Conservation (phyloP, 2,329 filamentous ascomycete species). For the Gnomoniopsis sp. region DNA sequence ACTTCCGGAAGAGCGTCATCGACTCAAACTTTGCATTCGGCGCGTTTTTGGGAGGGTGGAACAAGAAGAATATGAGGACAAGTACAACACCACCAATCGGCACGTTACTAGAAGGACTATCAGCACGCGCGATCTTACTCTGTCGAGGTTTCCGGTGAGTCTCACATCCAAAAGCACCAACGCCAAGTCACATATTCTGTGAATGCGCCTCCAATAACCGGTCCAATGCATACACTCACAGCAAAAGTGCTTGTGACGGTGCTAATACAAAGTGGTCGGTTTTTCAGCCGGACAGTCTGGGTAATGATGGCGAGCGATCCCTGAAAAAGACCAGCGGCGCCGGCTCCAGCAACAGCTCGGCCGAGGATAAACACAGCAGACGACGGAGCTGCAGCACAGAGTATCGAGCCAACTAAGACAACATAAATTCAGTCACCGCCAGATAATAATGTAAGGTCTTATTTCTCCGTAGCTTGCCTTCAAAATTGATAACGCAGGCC, state of each 20-base stretch:
- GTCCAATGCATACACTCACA: conserved; percentile 42
- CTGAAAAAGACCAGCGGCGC: conserved; percentile 39
- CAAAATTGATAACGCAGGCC: conserved; percentile 33
- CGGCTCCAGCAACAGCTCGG: conserved; percentile 29
- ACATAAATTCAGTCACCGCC: not conserved
- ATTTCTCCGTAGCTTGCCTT: conserved; percentile 16
- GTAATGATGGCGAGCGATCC: conserved; percentile 35
- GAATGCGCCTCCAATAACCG: conserved; percentile 47
- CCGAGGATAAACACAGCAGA: conserved; percentile 26
- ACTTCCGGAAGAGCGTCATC: not conserved
- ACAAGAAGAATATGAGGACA: not conserved
- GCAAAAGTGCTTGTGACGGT: conserved; percentile 41
- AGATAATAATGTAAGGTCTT: not conserved
- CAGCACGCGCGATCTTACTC: not conserved
- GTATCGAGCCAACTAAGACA: conserved; percentile 29
- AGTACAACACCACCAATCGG: not conserved
- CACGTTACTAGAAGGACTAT: not conserved
- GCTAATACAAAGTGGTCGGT: conserved; percentile 28
- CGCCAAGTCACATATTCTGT: conserved; percentile 29
- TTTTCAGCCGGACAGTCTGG: conserved; percentile 24
- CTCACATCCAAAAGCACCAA: not conserved
- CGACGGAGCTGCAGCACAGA: conserved; percentile 30
- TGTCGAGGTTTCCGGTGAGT: too few relatives aligned
- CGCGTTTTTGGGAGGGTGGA: not conserved
- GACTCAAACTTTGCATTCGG: not conserved